phyloP scores from a whole-genome alignment of 495 filamentous ascomycete genomes.

The Apodospora peruviana region DNA sequence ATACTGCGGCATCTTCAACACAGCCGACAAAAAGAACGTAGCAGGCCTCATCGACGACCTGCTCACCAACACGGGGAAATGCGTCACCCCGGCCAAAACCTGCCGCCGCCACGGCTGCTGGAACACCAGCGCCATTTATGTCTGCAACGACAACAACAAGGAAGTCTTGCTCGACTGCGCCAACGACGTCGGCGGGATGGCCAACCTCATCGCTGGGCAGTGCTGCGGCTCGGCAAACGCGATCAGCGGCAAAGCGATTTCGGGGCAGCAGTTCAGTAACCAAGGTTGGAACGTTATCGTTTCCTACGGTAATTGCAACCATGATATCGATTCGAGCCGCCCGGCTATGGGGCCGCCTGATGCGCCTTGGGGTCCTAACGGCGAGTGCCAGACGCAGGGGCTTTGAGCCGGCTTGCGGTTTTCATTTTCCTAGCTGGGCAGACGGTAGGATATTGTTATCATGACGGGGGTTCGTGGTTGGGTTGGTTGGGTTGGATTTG shows the following conservation, averaged over 20 bases:
- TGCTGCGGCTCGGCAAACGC: background rate
- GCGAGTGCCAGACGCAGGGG: too few relatives aligned
- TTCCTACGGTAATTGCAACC: slow-evolving; percentile 10
- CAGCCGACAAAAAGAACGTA: background rate
- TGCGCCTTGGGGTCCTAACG: slow-evolving; percentile 11
- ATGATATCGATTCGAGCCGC: background rate
- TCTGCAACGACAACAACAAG: slow-evolving; percentile 14
- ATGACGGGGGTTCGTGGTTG: too few relatives aligned
- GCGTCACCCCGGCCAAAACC: slow-evolving; percentile 7
- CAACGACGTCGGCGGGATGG: background rate
- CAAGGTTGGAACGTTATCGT: slow-evolving; percentile 4
- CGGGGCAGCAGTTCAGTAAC: slow-evolving; percentile 6
- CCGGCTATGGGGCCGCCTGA: slow-evolving; percentile 4
- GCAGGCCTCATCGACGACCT: background rate
- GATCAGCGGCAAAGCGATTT: background rate
- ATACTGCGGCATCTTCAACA: slow-evolving; percentile 11
- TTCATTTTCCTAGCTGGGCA: too few relatives aligned
- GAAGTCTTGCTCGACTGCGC: background rate
- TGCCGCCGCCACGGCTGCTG: slow-evolving; percentile 7
- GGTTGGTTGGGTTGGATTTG: too few relatives aligned
- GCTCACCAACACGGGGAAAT: background rate
- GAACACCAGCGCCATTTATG: slow-evolving; percentile 7
- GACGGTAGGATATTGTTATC: too few relatives aligned
- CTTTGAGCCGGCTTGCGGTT: too few relatives aligned
- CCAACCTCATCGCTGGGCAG: background rate